These are phyloP conservation scores for Amphichorda felina DNA, from an alignment of 2,329 filamentous ascomycete genomes.

Conservation along the genomic window DNA sequence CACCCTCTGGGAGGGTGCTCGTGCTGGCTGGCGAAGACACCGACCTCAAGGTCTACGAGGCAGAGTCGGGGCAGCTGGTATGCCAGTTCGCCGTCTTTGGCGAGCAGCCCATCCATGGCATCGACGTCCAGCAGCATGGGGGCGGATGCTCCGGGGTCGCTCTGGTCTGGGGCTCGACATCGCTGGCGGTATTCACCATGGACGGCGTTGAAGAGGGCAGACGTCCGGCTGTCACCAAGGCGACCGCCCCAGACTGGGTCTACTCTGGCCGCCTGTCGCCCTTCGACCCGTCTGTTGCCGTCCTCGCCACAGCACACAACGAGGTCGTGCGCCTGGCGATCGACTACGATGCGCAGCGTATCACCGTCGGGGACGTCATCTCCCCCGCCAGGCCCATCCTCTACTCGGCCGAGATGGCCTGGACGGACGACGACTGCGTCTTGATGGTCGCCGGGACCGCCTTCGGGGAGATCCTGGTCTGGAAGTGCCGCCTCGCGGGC, in stretches of 20 bases:
- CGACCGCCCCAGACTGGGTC: conserved; percentile 61
- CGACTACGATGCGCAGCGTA: conserved; percentile 12
- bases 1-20: conserved; percentile 18
- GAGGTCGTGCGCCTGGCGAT: conserved; percentile 47
- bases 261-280: conserved; percentile 51
- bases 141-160: conserved; percentile 15
- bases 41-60: conserved; percentile 41
- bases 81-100: conserved; percentile 43
- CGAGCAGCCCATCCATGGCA: conserved; percentile 64
- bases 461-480: conserved; percentile 87
- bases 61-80: conserved; percentile 19
- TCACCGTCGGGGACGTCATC: conserved; percentile 35
- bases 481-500: conserved; percentile 62
- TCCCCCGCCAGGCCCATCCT: conserved; percentile 72
- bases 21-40: conserved; percentile 50
- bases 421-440: conserved; percentile 44
- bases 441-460: conserved; percentile 83
- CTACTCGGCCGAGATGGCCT: conserved; percentile 69
- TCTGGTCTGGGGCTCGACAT: conserved; percentile 61
- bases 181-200: conserved; percentile 30
- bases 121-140: conserved; percentile 36
- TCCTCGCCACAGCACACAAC: conserved; percentile 79
- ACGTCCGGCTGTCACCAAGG: conserved; percentile 19
- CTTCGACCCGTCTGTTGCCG: conserved; percentile 28
- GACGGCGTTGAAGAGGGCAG: conserved; percentile 6